A percentile compares a stretch with the other conserved stretches of the same genome.
Conservation (phyloP, 352 stramenopile genomes). For the Globisporangium splendens region DNA sequence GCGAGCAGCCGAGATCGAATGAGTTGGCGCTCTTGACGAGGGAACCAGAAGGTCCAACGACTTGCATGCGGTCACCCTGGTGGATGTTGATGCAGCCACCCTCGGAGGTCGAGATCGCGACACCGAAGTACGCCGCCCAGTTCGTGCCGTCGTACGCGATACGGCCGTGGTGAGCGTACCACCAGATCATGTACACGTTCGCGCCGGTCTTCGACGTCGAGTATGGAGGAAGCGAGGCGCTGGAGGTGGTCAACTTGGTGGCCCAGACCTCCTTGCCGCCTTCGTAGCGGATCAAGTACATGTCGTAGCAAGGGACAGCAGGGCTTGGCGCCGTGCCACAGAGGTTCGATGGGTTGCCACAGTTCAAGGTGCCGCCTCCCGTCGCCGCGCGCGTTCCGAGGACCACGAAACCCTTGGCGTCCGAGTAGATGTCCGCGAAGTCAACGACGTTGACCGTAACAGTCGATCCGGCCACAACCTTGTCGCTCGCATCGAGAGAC, state of each 20-base stretch:
- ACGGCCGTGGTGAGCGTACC: constrained; percentile 62
- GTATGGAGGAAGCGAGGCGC: constrained; percentile 45
- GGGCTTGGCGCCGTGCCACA: constrained; percentile 37
- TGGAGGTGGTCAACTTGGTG: constrained; percentile 54
- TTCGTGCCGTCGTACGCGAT: constrained; percentile 56
- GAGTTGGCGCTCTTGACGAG: constrained; percentile 36
- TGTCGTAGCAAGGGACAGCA: constrained; percentile 48
- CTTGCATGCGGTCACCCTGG: constrained; percentile 65
- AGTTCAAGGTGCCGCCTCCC: constrained; percentile 56
- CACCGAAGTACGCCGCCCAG: constrained; percentile 62
- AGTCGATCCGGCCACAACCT: constrained; percentile 31
- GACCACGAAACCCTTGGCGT: constrained; percentile 51
- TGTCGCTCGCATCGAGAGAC: constrained; percentile 45
- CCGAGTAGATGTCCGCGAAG: constrained; percentile 55
- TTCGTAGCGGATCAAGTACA: constrained; percentile 58
- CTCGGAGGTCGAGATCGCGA: constrained; percentile 50
- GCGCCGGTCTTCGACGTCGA: constrained; percentile 36
- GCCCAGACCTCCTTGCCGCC: constrained; percentile 45
- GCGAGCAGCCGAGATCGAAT: constrained; percentile 59
- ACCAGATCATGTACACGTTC: constrained; percentile 69
- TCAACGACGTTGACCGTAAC: constrained; percentile 37
- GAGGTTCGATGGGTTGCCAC: constrained; percentile 49
- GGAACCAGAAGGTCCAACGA: constrained; percentile 37
- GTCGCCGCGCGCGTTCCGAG: constrained; percentile 44
- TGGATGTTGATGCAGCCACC: constrained; percentile 67